A percentile compares a stretch with the other conserved stretches of the same genome.
phyloP scores from a whole-genome alignment of 2,329 filamentous ascomycete genomes.

The Fusarium hostae region DNA sequence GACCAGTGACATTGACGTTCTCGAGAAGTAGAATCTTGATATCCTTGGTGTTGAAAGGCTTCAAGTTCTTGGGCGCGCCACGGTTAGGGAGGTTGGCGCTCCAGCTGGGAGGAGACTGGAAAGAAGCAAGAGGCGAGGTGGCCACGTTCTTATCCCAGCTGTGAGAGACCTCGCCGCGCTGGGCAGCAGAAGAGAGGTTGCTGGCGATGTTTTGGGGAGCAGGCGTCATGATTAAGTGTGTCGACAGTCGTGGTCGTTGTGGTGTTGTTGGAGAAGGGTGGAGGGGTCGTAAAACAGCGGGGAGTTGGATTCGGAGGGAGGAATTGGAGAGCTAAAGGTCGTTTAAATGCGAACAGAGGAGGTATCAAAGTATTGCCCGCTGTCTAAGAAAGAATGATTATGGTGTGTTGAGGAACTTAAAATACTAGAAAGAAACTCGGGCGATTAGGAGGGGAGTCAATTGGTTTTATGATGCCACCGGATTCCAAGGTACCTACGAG shows the following conservation, averaged over 20 bases:
- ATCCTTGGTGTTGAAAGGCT: slow-evolving; percentile 94
- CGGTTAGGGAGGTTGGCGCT: slow-evolving; percentile 54
- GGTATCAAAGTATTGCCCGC: slow-evolving; percentile 12
- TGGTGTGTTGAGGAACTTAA: background rate
- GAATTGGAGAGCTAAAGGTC: slow-evolving; percentile 21
- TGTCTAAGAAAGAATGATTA: slow-evolving; percentile 1
- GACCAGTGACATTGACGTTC: slow-evolving; percentile 93
- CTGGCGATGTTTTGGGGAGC: slow-evolving; percentile 61
- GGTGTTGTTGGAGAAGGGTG: slow-evolving; percentile 43
- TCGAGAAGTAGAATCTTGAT: slow-evolving; percentile 96
- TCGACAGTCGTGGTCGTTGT: slow-evolving; percentile 18
- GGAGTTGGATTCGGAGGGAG: background rate
- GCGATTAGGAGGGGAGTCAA: slow-evolving; percentile 9
- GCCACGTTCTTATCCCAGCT: slow-evolving; percentile 72
- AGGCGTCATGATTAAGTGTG: slow-evolving; percentile 53
- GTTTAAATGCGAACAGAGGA: background rate
- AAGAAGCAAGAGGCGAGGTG: slow-evolving; percentile 78
- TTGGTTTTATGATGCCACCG: slow-evolving; percentile 36
- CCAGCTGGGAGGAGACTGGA: slow-evolving; percentile 78
- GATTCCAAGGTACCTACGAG: slow-evolving; percentile 14
- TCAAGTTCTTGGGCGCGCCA: slow-evolving; percentile 76
- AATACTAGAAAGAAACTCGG: background rate
- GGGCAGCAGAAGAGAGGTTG: slow-evolving; percentile 49
- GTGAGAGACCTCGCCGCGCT: slow-evolving; percentile 61
- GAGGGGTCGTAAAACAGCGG: slow-evolving; percentile 25